A percentile compares a stretch with the other conserved stretches of the same genome.
phyloP scores from a whole-genome alignment of 805 yeast species.

The Danielozyma ontarioensis region DNA sequence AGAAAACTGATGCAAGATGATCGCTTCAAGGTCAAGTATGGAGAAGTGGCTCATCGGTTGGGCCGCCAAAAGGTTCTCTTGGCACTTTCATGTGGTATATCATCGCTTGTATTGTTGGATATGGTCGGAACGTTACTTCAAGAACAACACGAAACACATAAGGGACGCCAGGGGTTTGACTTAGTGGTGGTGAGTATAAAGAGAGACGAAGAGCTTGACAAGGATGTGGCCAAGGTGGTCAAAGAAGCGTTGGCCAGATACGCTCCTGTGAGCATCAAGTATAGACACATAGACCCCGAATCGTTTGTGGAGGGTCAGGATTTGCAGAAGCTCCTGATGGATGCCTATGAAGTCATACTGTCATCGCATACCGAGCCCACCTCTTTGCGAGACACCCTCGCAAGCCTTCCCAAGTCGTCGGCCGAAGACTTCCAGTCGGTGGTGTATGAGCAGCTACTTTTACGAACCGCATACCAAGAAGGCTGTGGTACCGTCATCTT shows the following conservation, averaged over 20 bases:
- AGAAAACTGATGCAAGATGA: conserved; percentile 73
- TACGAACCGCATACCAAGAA: conserved; percentile 40
- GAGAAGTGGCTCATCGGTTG: conserved; percentile 28
- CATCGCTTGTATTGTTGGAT: conserved; percentile 67
- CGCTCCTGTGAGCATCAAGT: conserved; percentile 21
- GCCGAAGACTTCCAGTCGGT: conserved; percentile 55
- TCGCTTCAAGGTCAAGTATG: conserved; percentile 65
- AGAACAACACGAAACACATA: conserved; percentile 58
- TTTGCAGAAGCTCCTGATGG: conserved; percentile 14
- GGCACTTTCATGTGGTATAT: conserved; percentile 60
- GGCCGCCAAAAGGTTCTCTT: conserved; percentile 46
- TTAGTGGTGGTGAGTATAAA: conserved; percentile 49
- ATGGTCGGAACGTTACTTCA: conserved; percentile 53
- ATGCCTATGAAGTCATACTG: conserved; percentile 8
- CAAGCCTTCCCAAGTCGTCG: conserved; percentile 43
- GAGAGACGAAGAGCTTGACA: background rate
- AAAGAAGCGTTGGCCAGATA: conserved; percentile 13
- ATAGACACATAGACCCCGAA: conserved; percentile 39
- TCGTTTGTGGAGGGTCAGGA: conserved; percentile 29
- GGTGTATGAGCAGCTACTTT: conserved; percentile 43
- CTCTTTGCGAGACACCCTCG: background rate
- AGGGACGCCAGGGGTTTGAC: conserved; percentile 66
- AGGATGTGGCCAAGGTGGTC: conserved; percentile 10
- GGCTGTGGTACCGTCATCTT: conserved; percentile 55
- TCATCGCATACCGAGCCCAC: background rate